Percentiles rank a stretch among this genome's conserved stretches.
Evolutionary conservation across 176 grass and related monocot genomes (phyloP).

Genomic region (Avena atlantica): DNA sequence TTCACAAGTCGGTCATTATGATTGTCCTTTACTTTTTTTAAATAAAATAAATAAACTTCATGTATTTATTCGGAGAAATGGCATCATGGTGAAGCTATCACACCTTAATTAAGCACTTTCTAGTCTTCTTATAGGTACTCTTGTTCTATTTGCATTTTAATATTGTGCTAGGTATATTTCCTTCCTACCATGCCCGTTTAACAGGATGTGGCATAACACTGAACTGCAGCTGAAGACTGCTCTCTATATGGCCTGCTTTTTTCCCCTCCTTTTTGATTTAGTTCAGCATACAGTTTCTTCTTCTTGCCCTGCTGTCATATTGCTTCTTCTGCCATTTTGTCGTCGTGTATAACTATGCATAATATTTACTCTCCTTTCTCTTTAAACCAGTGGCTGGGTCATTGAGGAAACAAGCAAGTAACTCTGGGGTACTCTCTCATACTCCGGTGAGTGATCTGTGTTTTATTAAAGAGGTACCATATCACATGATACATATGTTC

Average conservation of each 20-base stretch:
- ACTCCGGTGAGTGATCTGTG: constrained; percentile 47
- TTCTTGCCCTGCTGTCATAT: neutral
- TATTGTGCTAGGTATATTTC: constrained; percentile 36
- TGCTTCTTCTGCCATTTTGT: constrained; percentile 22
- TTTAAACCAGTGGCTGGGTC: constrained; percentile 54
- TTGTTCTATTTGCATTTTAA: constrained; percentile 21
- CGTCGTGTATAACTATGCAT: neutral
- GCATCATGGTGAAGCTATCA: neutral
- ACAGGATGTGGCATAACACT: constrained; percentile 21
- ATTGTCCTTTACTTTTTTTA: neutral
- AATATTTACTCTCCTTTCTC: constrained; percentile 39
- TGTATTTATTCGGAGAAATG: constrained; percentile 20
- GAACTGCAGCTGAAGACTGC: neutral
- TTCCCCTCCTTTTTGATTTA: neutral
- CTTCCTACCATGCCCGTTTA: constrained; percentile 31
- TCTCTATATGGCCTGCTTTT: neutral
- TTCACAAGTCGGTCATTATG: neutral
- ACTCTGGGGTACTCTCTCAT: constrained; percentile 45
- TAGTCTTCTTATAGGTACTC: constrained; percentile 31
- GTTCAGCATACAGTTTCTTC: constrained; percentile 12
- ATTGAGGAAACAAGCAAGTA: constrained; percentile 47
- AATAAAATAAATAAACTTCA: neutral
- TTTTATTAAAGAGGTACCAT: constrained; percentile 31
- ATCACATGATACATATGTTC: constrained; percentile 23
- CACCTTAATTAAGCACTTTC: neutral